phyloP scores from a whole-genome alignment of 306 rosid genomes.

The Macrotyloma uniflorum region DNA sequence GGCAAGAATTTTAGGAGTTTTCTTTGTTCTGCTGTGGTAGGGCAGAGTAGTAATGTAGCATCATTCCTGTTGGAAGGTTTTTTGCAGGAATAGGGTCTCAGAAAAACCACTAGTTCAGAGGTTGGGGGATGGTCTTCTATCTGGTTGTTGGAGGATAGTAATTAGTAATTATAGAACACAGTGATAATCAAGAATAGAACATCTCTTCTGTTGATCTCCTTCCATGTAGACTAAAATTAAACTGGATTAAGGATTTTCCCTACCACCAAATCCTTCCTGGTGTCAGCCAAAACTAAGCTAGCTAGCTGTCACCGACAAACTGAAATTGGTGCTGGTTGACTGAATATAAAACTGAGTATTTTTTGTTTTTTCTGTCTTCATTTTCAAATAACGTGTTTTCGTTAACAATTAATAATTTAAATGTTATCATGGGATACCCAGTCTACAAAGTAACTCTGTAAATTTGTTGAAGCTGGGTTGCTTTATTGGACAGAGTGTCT shows the following conservation, averaged over 20 bases:
- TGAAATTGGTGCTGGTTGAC: background rate
- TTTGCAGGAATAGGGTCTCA: background rate
- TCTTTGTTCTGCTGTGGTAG: background rate
- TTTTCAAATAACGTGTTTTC: background rate
- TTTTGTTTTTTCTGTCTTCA: background rate
- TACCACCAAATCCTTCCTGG: background rate
- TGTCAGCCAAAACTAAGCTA: background rate
- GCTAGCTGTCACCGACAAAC: background rate
- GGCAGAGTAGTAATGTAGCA: background rate
- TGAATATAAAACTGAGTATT: background rate
- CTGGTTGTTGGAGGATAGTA: background rate
- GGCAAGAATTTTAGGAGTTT: background rate
- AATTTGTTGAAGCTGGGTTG: conserved; percentile 17
- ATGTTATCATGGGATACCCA: background rate
- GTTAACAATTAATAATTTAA: background rate
- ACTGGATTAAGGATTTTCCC: background rate
- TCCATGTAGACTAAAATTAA: background rate
- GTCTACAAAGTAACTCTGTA: background rate
- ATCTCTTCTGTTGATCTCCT: background rate
- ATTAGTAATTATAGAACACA: background rate
- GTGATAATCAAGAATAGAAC: background rate
- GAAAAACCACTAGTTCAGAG: background rate
- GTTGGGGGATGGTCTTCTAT: background rate
- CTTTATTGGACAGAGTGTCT: background rate
- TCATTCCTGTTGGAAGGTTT: background rate